Evolutionary conservation across 768 basidiomycete genomes (phyloP).

Genomic region (Xanthoconium stramineum): DNA sequence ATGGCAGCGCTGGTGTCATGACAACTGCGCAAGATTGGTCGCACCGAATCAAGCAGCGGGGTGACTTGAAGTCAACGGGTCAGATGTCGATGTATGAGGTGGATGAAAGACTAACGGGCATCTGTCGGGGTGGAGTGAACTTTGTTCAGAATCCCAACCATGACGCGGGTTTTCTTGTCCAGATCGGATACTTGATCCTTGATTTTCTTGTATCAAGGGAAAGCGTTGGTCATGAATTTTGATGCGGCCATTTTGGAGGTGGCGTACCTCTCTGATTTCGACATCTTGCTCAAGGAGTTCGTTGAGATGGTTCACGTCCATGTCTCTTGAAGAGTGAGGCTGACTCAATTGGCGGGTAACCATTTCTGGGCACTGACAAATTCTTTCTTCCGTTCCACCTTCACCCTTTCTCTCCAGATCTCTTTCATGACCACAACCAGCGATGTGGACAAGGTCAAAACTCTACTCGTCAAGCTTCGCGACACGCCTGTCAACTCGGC

Average conservation of each 20-base stretch:
- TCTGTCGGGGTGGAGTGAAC: slow-evolving; percentile 70
- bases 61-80: slow-evolving; percentile 45
- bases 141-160: slow-evolving; percentile 74
- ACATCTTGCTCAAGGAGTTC: slow-evolving; percentile 58
- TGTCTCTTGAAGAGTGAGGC: not conserved
- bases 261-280: slow-evolving; percentile 60
- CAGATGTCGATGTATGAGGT: slow-evolving; percentile 7
- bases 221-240: not conserved
- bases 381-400: not conserved
- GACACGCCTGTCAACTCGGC: slow-evolving; percentile 55
- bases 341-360: slow-evolving; percentile 8
- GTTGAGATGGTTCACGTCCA: slow-evolving; percentile 57
- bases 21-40: slow-evolving; percentile 55
- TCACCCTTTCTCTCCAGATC: not conserved
- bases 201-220: slow-evolving; percentile 56
- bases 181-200: slow-evolving; percentile 70
- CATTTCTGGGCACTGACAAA: slow-evolving; percentile 13
- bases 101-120: slow-evolving; percentile 44
- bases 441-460: slow-evolving; percentile 39
- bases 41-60: slow-evolving; percentile 52
- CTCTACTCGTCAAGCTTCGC: slow-evolving; percentile 52
- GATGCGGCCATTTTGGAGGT: not conserved
- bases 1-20: slow-evolving; percentile 47
- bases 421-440: slow-evolving; percentile 24
- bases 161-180: slow-evolving; percentile 69